These are phyloP conservation scores for Russula sp. DNA, from an alignment of 768 basidiomycete species.

Conservation along the genomic window DNA sequence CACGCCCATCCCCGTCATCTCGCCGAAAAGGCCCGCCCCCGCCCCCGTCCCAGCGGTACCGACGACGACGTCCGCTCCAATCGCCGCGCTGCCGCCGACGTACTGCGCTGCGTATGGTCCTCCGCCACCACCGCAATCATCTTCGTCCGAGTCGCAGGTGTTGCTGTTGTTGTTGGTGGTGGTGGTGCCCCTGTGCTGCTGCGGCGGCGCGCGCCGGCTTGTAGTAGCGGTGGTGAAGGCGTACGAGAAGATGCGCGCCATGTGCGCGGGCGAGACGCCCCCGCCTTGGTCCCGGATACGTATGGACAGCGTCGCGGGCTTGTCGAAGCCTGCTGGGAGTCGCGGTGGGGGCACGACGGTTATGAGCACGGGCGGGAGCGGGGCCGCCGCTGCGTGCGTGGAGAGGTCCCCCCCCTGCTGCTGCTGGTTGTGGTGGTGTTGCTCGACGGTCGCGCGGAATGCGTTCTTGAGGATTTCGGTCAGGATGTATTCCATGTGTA, in stretches of 20 bases:
- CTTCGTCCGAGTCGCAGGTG: slow-evolving; percentile 35
- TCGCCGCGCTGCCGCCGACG: slow-evolving; percentile 63
- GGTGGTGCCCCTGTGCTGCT: background rate
- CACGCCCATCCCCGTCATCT: slow-evolving; percentile 71
- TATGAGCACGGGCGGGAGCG: slow-evolving; percentile 58
- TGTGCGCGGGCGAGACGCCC: slow-evolving; percentile 67
- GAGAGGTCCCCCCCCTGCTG: slow-evolving; percentile 29
- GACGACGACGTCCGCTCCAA: slow-evolving; percentile 38
- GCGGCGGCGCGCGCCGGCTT: slow-evolving; percentile 34
- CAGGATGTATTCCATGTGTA: slow-evolving; percentile 86
- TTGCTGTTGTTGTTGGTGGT: background rate
- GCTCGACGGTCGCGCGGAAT: slow-evolving; percentile 84
- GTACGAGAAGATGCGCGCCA: slow-evolving; percentile 82
- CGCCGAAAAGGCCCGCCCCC: slow-evolving; percentile 57
- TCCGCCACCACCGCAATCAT: slow-evolving; percentile 33
- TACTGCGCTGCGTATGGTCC: slow-evolving; percentile 78
- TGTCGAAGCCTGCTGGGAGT: slow-evolving; percentile 23
- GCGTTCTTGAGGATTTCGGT: slow-evolving; percentile 90
- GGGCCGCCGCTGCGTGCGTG: slow-evolving; percentile 3
- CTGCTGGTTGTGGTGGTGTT: slow-evolving; percentile 42
- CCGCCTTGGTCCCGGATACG: slow-evolving; percentile 84
- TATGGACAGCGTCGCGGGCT: slow-evolving; percentile 57
- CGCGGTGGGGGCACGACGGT: slow-evolving; percentile 56
- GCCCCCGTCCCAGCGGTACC: slow-evolving; percentile 35
- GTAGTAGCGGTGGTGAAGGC: slow-evolving; percentile 74